phyloP scores from a whole-genome alignment of 2,329 filamentous ascomycete genomes.

The Venturia pyrina region DNA sequence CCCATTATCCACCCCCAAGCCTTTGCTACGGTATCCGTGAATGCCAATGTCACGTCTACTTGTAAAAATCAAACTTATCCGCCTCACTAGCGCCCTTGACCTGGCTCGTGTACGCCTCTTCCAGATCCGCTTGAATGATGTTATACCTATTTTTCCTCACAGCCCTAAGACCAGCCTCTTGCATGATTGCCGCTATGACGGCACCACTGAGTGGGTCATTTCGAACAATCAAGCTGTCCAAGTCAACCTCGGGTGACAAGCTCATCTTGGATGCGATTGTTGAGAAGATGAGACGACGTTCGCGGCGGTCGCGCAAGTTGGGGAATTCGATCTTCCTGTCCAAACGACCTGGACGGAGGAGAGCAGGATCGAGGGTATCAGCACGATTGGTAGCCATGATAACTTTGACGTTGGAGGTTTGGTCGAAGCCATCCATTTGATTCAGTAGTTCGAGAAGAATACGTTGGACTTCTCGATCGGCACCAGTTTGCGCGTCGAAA shows the following conservation, averaged over 20 bases:
- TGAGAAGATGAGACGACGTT: conserved; percentile 90
- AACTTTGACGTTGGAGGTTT: conserved; percentile 98
- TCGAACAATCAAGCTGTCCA: conserved; percentile 90
- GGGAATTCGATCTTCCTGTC: conserved; percentile 99
- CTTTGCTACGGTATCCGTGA: background rate
- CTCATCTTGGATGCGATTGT: conserved; percentile 99
- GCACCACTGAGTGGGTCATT: conserved; percentile 94
- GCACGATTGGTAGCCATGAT: conserved; percentile 99
- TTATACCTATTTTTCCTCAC: conserved; percentile 98
- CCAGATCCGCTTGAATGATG: conserved; percentile 93
- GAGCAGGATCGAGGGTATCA: conserved; percentile 89
- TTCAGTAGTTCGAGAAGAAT: conserved; percentile 95
- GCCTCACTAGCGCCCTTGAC: conserved; percentile 74
- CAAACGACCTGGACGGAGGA: conserved; percentile 87
- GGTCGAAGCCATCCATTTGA: conserved; percentile 99
- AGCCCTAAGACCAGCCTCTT: conserved; percentile 88
- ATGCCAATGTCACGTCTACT: conserved; percentile 36
- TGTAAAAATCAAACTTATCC: conserved; percentile 84
- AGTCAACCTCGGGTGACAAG: conserved; percentile 86
- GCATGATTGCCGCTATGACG: conserved; percentile 97
- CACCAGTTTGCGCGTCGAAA: conserved; percentile 96
- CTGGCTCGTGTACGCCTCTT: conserved; percentile 94
- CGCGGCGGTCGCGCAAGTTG: conserved; percentile 82
- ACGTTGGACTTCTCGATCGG: conserved; percentile 95
- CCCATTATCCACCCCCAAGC: background rate